These are phyloP conservation scores for Tagetes erecta DNA, from an alignment of 129 eudicot genomes.

Conservation along the genomic window DNA sequence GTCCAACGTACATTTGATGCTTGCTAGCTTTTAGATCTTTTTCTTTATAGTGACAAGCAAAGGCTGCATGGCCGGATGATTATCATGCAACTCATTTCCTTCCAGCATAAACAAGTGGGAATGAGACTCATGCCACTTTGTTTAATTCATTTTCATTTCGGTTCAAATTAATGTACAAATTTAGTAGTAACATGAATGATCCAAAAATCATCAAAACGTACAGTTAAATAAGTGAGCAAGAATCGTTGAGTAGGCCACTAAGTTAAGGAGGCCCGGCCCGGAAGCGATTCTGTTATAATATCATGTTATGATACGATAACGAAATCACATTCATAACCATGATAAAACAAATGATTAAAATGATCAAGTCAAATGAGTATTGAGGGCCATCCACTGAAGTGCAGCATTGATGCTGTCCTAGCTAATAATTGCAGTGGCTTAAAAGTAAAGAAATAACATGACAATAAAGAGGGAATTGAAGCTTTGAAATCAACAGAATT, in stretches of 20 bases:
- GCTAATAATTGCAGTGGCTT: slow-evolving; percentile 31
- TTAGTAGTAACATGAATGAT: slow-evolving; percentile 22
- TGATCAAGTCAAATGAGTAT: slow-evolving; percentile 35
- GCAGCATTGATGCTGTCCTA: slow-evolving; percentile 52
- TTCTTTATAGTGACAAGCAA: slow-evolving; percentile 36
- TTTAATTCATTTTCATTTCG: slow-evolving; percentile 32
- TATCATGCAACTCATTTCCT: slow-evolving; percentile 49
- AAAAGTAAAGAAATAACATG: slow-evolving; percentile 16
- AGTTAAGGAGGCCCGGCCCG: slow-evolving; percentile 17
- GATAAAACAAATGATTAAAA: slow-evolving; percentile 21
- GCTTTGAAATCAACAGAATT: slow-evolving; percentile 21
- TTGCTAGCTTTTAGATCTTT: slow-evolving; percentile 30
- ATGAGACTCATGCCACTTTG: slow-evolving; percentile 52
- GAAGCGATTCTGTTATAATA: slow-evolving; percentile 14
- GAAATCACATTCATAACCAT: slow-evolving; percentile 25
- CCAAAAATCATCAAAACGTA: slow-evolving; percentile 14
- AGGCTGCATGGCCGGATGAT: slow-evolving; percentile 40
- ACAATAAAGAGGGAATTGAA: slow-evolving; percentile 32
- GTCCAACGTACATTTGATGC: slow-evolving; percentile 41
- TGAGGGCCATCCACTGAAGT: slow-evolving; percentile 38
- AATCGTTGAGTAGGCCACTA: neutral
- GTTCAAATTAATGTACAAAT: slow-evolving; percentile 31
- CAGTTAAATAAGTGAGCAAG: neutral
- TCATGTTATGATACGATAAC: neutral
- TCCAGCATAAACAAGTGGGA: slow-evolving; percentile 50